A percentile compares a stretch with the other conserved stretches of the same genome.
Conservation (phyloP, 805 yeast species). For the Schwanniomyces yamadae region DNA sequence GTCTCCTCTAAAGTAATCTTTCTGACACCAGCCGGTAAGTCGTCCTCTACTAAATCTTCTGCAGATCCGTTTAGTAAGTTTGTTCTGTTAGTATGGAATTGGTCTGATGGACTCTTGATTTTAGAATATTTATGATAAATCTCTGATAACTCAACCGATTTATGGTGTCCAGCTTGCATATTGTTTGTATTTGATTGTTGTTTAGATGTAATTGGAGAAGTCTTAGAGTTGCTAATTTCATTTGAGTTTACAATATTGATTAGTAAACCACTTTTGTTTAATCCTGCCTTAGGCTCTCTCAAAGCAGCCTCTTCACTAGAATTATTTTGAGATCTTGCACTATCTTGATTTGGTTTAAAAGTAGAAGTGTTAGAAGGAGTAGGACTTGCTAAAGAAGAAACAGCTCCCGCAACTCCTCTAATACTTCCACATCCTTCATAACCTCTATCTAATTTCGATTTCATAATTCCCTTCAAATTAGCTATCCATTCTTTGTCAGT, state of each 20-base stretch:
- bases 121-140: slow-evolving; percentile 43
- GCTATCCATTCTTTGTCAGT: slow-evolving; percentile 35
- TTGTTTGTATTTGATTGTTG: not conserved
- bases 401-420: slow-evolving; percentile 60
- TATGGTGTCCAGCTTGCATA: slow-evolving; percentile 20
- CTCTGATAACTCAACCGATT: slow-evolving; percentile 40
- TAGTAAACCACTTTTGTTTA: slow-evolving; percentile 15
- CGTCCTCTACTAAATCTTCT: slow-evolving; percentile 35
- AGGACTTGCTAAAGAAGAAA: slow-evolving; percentile 49
- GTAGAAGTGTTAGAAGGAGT: slow-evolving; percentile 3
- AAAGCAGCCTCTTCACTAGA: not conserved
- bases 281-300: slow-evolving; percentile 2
- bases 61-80: slow-evolving; percentile 35
- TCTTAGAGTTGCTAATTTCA: not conserved
- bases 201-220: no score
- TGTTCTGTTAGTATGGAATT: slow-evolving; percentile 34
- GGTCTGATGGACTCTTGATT: slow-evolving; percentile 40
- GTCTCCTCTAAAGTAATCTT: slow-evolving; percentile 27
- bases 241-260: slow-evolving; percentile 4
- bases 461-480: slow-evolving; percentile 29
- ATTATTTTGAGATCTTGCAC: not conserved
- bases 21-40: slow-evolving; percentile 30
- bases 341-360: slow-evolving; percentile 1
- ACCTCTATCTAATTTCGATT: slow-evolving; percentile 42
- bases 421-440: slow-evolving; percentile 77